phyloP scores from a whole-genome alignment of 1,284 basidiomycete species.

The Leucoagaricus sp. region DNA sequence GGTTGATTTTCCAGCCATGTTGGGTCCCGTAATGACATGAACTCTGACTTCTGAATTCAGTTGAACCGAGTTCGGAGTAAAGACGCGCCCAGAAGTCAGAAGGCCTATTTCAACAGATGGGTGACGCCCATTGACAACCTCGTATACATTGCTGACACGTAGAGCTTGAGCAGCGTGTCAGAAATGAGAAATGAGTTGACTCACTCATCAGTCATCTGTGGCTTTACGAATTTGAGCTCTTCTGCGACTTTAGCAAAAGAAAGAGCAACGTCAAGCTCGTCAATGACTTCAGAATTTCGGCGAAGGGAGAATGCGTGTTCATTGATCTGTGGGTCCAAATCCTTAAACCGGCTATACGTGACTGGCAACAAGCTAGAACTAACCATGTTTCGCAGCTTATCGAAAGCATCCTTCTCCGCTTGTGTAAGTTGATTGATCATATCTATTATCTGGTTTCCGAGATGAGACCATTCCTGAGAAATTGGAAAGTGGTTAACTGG shows the following conservation, averaged over 20 bases:
- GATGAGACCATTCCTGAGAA: slow-evolving; percentile 77
- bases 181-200: slow-evolving; percentile 23
- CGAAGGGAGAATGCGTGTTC: slow-evolving; percentile 30
- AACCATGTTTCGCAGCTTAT: slow-evolving; percentile 67
- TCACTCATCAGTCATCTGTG: slow-evolving; percentile 72
- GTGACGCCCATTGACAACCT: slow-evolving; percentile 84
- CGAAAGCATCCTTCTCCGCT: slow-evolving; percentile 75
- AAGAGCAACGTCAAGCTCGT: slow-evolving; percentile 87
- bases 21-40: slow-evolving; percentile 91
- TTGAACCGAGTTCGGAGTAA: slow-evolving; percentile 80
- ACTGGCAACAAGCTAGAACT: slow-evolving; percentile 16
- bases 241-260: slow-evolving; percentile 83
- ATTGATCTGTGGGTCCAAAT: slow-evolving; percentile 54
- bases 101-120: slow-evolving; percentile 92
- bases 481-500: slow-evolving; percentile 9
- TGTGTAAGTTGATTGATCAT: slow-evolving; percentile 52
- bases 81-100: slow-evolving; percentile 70
- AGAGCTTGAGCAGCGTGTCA: neutral
- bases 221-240: slow-evolving; percentile 80
- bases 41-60: slow-evolving; percentile 64
- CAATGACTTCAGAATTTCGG: slow-evolving; percentile 77
- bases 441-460: slow-evolving; percentile 68
- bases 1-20: slow-evolving; percentile 97
- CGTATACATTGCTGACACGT: slow-evolving; percentile 61
- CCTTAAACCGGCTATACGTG: neutral